Conservation (phyloP, 495 filamentous ascomycete genomes). For the Tetracladium setigerum region DNA sequence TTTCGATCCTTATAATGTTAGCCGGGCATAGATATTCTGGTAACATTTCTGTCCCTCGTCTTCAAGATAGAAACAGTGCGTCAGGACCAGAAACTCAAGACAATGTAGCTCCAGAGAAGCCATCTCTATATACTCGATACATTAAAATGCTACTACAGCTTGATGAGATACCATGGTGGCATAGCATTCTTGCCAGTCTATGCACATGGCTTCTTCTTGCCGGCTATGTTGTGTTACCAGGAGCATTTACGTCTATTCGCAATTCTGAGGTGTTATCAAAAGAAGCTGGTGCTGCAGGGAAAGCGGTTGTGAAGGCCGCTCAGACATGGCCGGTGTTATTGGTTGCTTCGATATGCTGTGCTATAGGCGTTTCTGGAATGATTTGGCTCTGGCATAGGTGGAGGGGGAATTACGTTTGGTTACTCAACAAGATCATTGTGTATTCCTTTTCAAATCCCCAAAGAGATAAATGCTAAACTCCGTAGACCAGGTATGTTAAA, state of each 20-base stretch:
- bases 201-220: constrained; percentile 28
- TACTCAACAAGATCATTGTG: constrained; percentile 1
- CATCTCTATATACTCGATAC: neutral
- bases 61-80: neutral
- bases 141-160: neutral
- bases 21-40: no score
- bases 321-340: constrained; percentile 1
- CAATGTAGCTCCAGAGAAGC: neutral
- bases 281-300: constrained; percentile 1
- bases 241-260: constrained; percentile 18
- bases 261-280: neutral
- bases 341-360: constrained; percentile 5
- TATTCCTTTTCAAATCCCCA: constrained; percentile 2
- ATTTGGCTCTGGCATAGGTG: neutral
- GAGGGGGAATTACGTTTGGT: constrained; percentile 5
- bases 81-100: neutral
- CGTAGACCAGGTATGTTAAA: constrained; percentile 5
- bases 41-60: no score
- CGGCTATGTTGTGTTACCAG: constrained; percentile 30
- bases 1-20: no score
- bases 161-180: constrained; percentile 1
- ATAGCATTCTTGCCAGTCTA: constrained; percentile 26
- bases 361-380: constrained; percentile 3
- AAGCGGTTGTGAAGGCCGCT: constrained; percentile 5
- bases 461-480: neutral